Conservation (phyloP, 331 rosid species). For the Stylosanthes scabra region DNA sequence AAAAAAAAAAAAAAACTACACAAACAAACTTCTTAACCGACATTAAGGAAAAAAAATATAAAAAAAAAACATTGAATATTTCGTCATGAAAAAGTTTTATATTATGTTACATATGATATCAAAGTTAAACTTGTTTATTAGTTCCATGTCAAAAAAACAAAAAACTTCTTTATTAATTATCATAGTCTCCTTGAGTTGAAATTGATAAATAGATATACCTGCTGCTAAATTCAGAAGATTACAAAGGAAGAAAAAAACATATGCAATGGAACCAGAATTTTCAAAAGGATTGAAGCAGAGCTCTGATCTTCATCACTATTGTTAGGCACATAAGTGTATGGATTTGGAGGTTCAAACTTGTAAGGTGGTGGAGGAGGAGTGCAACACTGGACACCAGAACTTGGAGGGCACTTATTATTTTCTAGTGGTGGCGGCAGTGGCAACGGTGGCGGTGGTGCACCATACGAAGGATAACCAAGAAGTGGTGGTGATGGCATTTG, state of each 20-base stretch:
- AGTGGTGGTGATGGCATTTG: slow-evolving; percentile 20
- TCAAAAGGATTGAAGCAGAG: slow-evolving; percentile 37
- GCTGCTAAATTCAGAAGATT: slow-evolving; percentile 15
- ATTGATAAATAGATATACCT: background rate
- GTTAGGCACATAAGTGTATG: slow-evolving; percentile 49
- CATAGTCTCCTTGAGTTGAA: background rate
- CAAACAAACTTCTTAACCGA: no score
- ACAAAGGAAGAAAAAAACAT: slow-evolving; percentile 30
- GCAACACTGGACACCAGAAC: slow-evolving; percentile 46
- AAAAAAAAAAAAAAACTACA: no score
- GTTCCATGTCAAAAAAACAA: no score
- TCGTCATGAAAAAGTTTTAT: background rate
- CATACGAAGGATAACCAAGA: slow-evolving; percentile 3
- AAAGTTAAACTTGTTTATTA: slow-evolving; percentile 6
- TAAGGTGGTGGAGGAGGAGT: slow-evolving; percentile 42
- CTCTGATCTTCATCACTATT: slow-evolving; percentile 12
- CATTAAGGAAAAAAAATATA: no score
- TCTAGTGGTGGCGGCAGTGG: background rate
- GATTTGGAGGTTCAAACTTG: slow-evolving; percentile 19
- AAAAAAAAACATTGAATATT: background rate
- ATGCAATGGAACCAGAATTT: slow-evolving; percentile 23
- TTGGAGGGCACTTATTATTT: slow-evolving; percentile 53
- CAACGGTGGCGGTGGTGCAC: slow-evolving; percentile 9
- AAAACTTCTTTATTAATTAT: slow-evolving; percentile 8
- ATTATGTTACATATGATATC: background rate